Percentiles rank a stretch among this genome's conserved stretches.
Conservation (phyloP, 2,329 filamentous ascomycete genomes). For the Fusarium lateritium region DNA sequence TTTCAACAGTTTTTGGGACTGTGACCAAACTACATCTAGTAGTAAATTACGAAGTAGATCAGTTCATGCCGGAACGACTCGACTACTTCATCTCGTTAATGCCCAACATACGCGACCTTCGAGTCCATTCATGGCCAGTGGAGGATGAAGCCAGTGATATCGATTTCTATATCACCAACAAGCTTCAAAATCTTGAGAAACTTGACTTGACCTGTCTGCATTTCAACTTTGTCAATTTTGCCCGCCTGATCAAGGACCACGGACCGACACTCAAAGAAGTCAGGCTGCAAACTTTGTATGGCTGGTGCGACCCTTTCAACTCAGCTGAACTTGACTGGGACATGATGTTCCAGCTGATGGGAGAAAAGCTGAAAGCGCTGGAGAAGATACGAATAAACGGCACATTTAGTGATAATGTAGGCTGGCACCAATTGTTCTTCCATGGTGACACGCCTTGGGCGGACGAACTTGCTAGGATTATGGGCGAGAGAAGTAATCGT, state of each 20-base stretch:
- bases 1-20: constrained; percentile 24
- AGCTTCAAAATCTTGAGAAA: constrained; percentile 39
- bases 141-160: constrained; percentile 18
- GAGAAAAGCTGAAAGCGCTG: constrained; percentile 11
- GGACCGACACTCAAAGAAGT: constrained; percentile 32
- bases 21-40: constrained; percentile 29
- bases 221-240: constrained; percentile 36
- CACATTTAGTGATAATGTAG: constrained; percentile 25
- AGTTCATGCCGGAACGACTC: constrained; percentile 33
- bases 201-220: constrained; percentile 29
- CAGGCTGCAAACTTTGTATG: constrained; percentile 20
- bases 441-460: not conserved
- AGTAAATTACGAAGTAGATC: constrained; percentile 16
- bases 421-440: constrained; percentile 36
- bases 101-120: constrained; percentile 38
- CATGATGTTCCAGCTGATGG: constrained; percentile 35
- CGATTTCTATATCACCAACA: constrained; percentile 37
- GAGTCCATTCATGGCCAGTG: constrained; percentile 12
- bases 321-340: constrained; percentile 34
- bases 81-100: constrained; percentile 41
- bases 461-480: not conserved
- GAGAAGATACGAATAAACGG: constrained; percentile 26
- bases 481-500: constrained; percentile 10
- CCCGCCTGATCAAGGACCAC: constrained; percentile 32
- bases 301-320: constrained; percentile 20